A percentile compares a stretch with the other conserved stretches of the same genome.
phyloP scores from a whole-genome alignment of 257 asterid species.

The Solanum sejunctum region DNA sequence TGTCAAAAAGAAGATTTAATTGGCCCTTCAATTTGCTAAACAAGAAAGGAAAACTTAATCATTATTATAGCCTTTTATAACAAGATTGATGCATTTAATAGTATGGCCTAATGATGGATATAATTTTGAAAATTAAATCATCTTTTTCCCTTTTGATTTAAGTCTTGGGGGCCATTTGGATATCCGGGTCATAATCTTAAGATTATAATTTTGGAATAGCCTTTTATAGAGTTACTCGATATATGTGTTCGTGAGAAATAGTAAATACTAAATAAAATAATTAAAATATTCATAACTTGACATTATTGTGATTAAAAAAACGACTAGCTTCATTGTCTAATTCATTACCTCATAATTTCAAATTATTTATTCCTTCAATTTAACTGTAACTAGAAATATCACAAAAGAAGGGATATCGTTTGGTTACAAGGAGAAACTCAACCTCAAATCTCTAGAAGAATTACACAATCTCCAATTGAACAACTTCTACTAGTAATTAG shows the following conservation, averaged over 20 bases:
- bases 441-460: neutral
- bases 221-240: neutral
- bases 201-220: neutral
- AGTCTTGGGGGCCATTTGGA: neutral
- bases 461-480: neutral
- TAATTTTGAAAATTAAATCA: neutral
- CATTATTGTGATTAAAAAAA: neutral
- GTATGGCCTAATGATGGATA: neutral
- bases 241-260: neutral
- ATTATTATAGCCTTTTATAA: neutral
- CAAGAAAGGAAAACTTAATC: neutral
- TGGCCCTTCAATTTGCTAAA: neutral
- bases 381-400: neutral
- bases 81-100: neutral
- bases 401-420: neutral
- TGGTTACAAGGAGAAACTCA: neutral
- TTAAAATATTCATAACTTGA: neutral
- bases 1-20: neutral
- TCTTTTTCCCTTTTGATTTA: neutral
- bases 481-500: neutral
- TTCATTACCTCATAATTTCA: neutral
- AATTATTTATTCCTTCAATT: neutral
- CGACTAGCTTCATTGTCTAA: neutral
- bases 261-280: fast-evolving
- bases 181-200: neutral